phyloP scores from a whole-genome alignment of 2,329 filamentous ascomycete species.

The Pezicula carpinea region DNA sequence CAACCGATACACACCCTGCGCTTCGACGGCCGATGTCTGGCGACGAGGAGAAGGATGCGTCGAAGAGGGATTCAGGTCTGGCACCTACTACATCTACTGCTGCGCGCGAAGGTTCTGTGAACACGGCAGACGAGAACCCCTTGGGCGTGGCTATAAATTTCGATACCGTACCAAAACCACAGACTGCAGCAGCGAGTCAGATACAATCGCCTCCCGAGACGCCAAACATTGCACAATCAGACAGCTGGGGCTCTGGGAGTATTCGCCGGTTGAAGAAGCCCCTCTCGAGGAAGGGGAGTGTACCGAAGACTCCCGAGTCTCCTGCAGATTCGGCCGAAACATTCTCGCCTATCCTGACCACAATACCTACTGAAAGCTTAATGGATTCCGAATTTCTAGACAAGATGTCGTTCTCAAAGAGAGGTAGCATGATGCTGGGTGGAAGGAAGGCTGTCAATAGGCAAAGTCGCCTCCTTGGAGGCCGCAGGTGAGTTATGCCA shows the following conservation, averaged over 20 bases:
- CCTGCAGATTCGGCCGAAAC: constrained; percentile 23
- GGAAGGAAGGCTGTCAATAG: constrained; percentile 34
- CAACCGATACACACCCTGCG: constrained; percentile 25
- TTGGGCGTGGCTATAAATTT: constrained; percentile 22
- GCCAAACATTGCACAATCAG: constrained; percentile 10
- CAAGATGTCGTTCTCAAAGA: constrained; percentile 55
- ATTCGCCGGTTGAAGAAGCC: constrained; percentile 15
- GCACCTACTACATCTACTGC: constrained; percentile 42
- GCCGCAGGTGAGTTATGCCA: constrained; percentile 18
- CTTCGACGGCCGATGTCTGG: constrained; percentile 13
- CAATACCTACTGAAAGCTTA: constrained; percentile 51
- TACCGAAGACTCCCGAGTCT: constrained; percentile 7
- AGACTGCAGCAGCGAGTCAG: neutral
- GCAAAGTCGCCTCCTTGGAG: constrained; percentile 17
- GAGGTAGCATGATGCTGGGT: constrained; percentile 59
- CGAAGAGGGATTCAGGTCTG: constrained; percentile 53
- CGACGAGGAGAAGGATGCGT: constrained; percentile 30
- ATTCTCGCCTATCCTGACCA: constrained; percentile 49
- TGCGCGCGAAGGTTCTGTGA: constrained; percentile 37
- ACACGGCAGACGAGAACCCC: constrained; percentile 16
- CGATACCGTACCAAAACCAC: constrained; percentile 7
- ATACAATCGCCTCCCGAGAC: constrained; percentile 1
- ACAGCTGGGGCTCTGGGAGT: constrained; percentile 8
- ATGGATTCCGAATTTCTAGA: constrained; percentile 55
- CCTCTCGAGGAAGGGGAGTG: constrained; percentile 10